These are phyloP conservation scores for Podospora tetraspora DNA, from an alignment of 495 filamentous ascomycete genomes.

Conservation along the genomic window DNA sequence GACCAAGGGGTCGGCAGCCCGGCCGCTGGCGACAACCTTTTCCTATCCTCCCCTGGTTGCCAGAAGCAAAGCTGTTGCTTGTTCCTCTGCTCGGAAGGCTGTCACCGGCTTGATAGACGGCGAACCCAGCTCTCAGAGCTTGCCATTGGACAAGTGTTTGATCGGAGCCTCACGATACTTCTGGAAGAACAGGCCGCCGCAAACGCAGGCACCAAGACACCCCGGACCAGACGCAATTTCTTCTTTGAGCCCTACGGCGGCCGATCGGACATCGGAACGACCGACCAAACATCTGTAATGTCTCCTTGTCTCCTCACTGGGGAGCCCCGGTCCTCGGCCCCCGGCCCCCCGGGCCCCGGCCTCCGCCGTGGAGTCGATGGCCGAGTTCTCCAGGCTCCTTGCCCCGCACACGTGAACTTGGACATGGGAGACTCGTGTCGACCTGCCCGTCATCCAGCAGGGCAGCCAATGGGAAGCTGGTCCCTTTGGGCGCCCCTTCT, in stretches of 20 bases:
- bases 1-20: conserved; percentile 17
- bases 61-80: neutral
- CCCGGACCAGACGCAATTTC: neutral
- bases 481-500: neutral
- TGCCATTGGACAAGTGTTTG: conserved; percentile 5
- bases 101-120: neutral
- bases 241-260: neutral
- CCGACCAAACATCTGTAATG: neutral
- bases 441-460: neutral
- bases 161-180: conserved; percentile 2
- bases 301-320: neutral
- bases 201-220: conserved; percentile 1
- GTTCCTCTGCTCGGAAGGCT: neutral
- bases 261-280: neutral
- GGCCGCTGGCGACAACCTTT: conserved; percentile 2
- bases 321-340: neutral
- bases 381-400: neutral
- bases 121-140: neutral
- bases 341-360: neutral
- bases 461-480: neutral
- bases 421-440: conserved; percentile 1
- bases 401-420: neutral
- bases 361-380: neutral
- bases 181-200: neutral
- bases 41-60: conserved; percentile 20